Percentiles rank a stretch among this genome's conserved stretches.
phyloP scores from a whole-genome alignment of 345 rosid species.

The Eucalyptus pauciflora region DNA sequence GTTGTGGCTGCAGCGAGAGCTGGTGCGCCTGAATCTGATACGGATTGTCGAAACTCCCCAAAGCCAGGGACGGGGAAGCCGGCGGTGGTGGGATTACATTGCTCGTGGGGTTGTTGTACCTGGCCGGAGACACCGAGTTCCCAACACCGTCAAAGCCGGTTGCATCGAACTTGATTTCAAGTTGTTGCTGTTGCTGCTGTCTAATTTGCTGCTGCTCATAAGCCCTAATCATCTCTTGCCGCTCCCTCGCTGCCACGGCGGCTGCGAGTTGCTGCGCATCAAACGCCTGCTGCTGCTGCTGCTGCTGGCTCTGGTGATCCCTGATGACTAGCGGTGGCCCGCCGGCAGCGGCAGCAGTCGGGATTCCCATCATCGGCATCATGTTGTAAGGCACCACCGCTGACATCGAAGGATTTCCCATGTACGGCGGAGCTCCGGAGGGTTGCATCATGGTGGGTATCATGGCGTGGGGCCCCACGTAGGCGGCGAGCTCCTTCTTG shows the following conservation, averaged over 20 bases:
- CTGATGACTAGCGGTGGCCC: constrained; percentile 8
- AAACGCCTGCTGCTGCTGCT: constrained; percentile 34
- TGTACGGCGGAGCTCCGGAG: neutral
- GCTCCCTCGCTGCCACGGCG: constrained; percentile 45
- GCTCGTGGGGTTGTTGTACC: neutral
- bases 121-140: neutral
- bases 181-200: constrained; percentile 27
- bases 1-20: constrained; percentile 42
- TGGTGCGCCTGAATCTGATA: constrained; percentile 48
- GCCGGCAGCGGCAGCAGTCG: constrained; percentile 1
- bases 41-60: constrained; percentile 36
- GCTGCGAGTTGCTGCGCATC: constrained; percentile 60
- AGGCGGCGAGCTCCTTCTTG: neutral
- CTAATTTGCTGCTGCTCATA: constrained; percentile 33
- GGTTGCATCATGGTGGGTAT: constrained; percentile 3
- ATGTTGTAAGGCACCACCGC: neutral
- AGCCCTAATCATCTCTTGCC: constrained; percentile 45
- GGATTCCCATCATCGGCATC: neutral
- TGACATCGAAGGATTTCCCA: neutral
- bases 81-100: neutral
- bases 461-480: neutral
- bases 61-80: constrained; percentile 40
- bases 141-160: constrained; percentile 20
- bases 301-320: constrained; percentile 21
- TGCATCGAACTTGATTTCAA: constrained; percentile 29